phyloP scores from a whole-genome alignment of 805 yeast genomes.

The Starmera quercuum region DNA sequence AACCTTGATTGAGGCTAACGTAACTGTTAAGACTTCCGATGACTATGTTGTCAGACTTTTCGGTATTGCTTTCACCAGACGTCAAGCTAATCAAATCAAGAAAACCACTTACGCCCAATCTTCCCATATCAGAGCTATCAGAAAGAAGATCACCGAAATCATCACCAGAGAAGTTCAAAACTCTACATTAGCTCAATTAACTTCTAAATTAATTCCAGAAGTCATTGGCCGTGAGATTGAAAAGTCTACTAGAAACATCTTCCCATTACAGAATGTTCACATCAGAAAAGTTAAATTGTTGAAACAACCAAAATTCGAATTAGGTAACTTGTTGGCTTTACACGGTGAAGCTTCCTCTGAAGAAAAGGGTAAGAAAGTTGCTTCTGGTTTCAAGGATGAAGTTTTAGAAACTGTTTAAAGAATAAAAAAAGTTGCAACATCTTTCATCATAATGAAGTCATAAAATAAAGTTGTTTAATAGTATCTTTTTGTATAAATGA shows the following conservation, averaged over 20 bases:
- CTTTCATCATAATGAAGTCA: not conserved
- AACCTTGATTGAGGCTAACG: conserved; percentile 95
- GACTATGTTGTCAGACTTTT: conserved; percentile 95
- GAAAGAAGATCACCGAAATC: conserved; percentile 95
- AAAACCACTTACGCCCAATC: conserved; percentile 97
- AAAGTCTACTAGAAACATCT: conserved; percentile 90
- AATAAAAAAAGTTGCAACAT: conserved; percentile 6
- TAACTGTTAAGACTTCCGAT: conserved; percentile 95
- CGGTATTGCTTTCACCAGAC: conserved; percentile 98
- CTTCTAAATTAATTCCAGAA: conserved; percentile 96
- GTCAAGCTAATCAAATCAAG: conserved; percentile 94
- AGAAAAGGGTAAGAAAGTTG: conserved; percentile 96
- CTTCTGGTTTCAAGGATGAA: conserved; percentile 95
- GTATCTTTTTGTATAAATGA: not conserved
- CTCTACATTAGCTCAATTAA: conserved; percentile 93
- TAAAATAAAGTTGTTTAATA: not conserved
- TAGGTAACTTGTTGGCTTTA: conserved; percentile 90
- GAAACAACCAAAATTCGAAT: conserved; percentile 98
- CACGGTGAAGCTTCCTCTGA: conserved; percentile 95
- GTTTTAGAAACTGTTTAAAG: conserved; percentile 92
- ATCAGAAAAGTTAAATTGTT: conserved; percentile 98
- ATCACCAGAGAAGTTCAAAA: conserved; percentile 94
- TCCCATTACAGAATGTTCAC: conserved; percentile 97
- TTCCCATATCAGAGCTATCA: conserved; percentile 93
- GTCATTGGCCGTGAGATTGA: conserved; percentile 98